Conservation (phyloP, 2,329 filamentous ascomycete genomes). For the Magnaporthiopsis poae region DNA sequence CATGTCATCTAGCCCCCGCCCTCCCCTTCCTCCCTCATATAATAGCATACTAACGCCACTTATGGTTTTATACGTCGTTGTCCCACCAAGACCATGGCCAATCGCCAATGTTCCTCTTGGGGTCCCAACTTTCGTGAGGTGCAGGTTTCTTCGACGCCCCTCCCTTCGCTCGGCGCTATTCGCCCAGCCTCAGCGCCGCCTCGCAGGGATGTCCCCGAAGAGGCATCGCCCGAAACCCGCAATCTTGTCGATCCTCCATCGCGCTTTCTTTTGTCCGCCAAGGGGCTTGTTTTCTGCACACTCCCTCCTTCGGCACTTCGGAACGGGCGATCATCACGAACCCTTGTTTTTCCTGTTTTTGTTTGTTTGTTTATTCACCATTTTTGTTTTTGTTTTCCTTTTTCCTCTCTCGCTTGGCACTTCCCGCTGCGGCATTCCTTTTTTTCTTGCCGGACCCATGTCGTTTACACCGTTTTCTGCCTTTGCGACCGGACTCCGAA, state of each 20-base stretch:
- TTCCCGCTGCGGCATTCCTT: neutral
- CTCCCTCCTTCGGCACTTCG: neutral
- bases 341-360: neutral
- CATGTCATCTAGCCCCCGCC: too few species aligned
- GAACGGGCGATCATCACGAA: neutral
- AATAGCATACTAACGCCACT: neutral
- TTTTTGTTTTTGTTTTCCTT: neutral
- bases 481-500: neutral
- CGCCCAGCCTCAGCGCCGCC: too few species aligned
- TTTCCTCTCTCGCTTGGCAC: neutral
- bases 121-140: neutral
- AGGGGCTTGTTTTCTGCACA: neutral
- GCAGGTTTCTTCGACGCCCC: neutral
- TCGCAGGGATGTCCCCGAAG: neutral
- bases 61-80: neutral
- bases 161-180: neutral
- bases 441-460: neutral
- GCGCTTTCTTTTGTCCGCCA: too few species aligned
- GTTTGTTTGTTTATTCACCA: neutral
- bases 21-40: neutral
- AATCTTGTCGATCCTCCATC: neutral
- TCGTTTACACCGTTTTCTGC: neutral
- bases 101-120: neutral
- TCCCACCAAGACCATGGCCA: neutral
- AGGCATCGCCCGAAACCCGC: too few species aligned